These are phyloP conservation scores for Mortierella sp. DNA, from an alignment of 371 early-diverging fungal species.

Conservation along the genomic window DNA sequence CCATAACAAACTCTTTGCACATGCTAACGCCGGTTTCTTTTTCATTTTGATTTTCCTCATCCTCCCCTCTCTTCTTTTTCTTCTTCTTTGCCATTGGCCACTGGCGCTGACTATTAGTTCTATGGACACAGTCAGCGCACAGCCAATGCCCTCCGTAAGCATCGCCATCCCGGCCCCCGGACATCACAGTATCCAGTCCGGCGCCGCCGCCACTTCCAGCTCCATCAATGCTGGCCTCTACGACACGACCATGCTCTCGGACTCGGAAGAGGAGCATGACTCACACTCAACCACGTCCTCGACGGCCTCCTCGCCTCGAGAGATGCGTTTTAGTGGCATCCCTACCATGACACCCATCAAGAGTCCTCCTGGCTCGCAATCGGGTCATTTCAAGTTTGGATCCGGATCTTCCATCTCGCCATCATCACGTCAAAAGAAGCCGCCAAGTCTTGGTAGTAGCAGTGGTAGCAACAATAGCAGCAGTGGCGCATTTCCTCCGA, in stretches of 20 bases:
- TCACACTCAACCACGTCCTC: conserved; percentile 45
- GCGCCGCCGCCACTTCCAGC: background rate
- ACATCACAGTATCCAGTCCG: conserved; percentile 1
- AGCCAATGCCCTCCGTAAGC: conserved; percentile 49
- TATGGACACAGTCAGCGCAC: conserved; percentile 49
- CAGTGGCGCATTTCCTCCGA: conserved; percentile 15
- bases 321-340: conserved; percentile 47
- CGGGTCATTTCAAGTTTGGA: conserved; percentile 23
- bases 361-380: conserved; percentile 40
- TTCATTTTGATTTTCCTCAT: too few relatives aligned
- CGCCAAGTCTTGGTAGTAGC: conserved; percentile 12
- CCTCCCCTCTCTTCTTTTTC: too few relatives aligned
- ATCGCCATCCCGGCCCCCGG: conserved; percentile 42
- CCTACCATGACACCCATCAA: conserved; percentile 52
- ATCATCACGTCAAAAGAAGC: conserved; percentile 33
- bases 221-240: conserved; percentile 25
- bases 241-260: conserved; percentile 49
- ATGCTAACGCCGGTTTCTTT: too few relatives aligned
- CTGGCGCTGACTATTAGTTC: conserved; percentile 7
- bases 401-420: conserved; percentile 40
- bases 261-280: conserved; percentile 50
- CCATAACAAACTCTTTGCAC: too few relatives aligned
- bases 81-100: too few relatives aligned
- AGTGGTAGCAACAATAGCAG: conserved; percentile 16
- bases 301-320: conserved; percentile 46